These are phyloP conservation scores for Sphagnum magellanicum DNA, from an alignment of 228 moss, liverwort and hornwort species.

Conservation along the genomic window DNA sequence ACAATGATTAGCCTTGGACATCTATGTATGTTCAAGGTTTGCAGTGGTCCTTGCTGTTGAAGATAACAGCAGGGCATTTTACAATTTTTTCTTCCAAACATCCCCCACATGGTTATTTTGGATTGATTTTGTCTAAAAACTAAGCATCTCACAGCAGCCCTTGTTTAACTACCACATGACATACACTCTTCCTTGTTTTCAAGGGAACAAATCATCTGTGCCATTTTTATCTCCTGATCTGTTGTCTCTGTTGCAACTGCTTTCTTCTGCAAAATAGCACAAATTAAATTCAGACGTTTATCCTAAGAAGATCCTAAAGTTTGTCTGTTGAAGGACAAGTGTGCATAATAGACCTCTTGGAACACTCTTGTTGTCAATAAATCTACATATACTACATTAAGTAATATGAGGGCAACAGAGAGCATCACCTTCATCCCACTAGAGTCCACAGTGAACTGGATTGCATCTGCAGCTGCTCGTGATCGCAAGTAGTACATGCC, in stretches of 20 bases:
- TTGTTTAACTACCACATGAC: conserved; percentile 45
- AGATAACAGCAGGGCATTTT: too few species aligned
- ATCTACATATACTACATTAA: too few species aligned
- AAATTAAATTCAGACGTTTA: not conserved
- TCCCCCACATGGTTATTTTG: too few species aligned
- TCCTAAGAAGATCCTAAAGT: not conserved
- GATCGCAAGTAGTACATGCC: conserved; percentile 97
- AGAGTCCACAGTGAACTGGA: conserved; percentile 82
- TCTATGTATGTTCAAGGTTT: too few species aligned
- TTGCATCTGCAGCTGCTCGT: conserved; percentile 85
- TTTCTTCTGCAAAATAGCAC: conserved; percentile 24
- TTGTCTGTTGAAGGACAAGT: not conserved
- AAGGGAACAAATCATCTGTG: conserved; percentile 68
- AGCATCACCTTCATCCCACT: conserved; percentile 39
- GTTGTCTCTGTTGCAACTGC: conserved; percentile 5
- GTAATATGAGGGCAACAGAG: not conserved
- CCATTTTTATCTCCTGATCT: conserved; percentile 40
- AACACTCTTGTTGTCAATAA: too few species aligned
- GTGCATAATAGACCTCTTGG: too few species aligned
- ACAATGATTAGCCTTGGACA: too few species aligned
- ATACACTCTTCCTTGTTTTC: conserved; percentile 78
- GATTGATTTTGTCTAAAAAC: too few species aligned
- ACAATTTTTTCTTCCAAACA: too few species aligned
- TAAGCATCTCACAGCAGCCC: not conserved
- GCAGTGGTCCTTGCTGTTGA: too few species aligned